These are phyloP conservation scores for Malassezia vespertilionis DNA, from an alignment of 1,284 basidiomycete species.

Conservation along the genomic window DNA sequence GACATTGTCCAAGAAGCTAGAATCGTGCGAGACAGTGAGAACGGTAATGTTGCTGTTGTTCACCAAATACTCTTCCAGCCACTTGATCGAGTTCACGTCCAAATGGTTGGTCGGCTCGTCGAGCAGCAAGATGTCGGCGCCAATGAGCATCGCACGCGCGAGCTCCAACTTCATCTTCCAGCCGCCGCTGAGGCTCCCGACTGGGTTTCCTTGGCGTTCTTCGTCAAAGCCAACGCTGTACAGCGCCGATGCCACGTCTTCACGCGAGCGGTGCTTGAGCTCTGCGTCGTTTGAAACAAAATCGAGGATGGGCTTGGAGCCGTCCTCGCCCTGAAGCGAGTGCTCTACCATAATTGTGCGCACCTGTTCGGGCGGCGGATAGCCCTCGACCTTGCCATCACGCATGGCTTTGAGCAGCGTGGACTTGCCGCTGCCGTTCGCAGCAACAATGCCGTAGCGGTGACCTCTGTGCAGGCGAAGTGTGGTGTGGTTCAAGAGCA, in stretches of 20 bases:
- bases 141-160: slow-evolving; percentile 51
- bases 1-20: slow-evolving; percentile 89
- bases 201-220: slow-evolving; percentile 68
- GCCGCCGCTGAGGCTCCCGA: slow-evolving; percentile 85
- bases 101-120: slow-evolving; percentile 75
- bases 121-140: slow-evolving; percentile 77
- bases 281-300: slow-evolving; percentile 69
- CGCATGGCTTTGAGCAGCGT: slow-evolving; percentile 91
- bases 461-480: slow-evolving; percentile 76
- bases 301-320: slow-evolving; percentile 66
- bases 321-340: slow-evolving; percentile 83
- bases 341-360: slow-evolving; percentile 92
- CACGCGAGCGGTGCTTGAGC: slow-evolving; percentile 29
- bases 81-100: slow-evolving; percentile 73
- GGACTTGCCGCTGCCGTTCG: slow-evolving; percentile 91
- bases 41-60: slow-evolving; percentile 56
- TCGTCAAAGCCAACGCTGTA: slow-evolving; percentile 66
- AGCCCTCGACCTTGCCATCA: slow-evolving; percentile 86
- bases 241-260: slow-evolving; percentile 34
- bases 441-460: slow-evolving; percentile 84
- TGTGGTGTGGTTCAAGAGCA: slow-evolving; percentile 87
- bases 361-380: slow-evolving; percentile 75
- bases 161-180: slow-evolving; percentile 96
- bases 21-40: slow-evolving; percentile 94
- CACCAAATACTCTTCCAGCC: slow-evolving; percentile 74